Conservation (phyloP, 768 basidiomycete species). For the Tricholoma sp. region DNA sequence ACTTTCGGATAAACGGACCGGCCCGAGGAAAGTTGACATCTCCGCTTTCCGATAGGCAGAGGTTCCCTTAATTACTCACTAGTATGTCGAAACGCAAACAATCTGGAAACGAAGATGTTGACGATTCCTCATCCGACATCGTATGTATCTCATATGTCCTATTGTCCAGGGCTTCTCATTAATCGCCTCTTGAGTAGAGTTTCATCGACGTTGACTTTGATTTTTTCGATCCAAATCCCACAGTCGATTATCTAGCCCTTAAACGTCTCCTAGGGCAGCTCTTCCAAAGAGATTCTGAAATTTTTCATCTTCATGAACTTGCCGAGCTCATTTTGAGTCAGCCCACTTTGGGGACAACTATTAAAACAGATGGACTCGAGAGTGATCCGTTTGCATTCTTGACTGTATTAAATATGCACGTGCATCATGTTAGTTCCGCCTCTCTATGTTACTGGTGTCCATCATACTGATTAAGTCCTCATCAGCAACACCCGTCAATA, state of each 20-base stretch:
- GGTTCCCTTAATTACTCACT: not conserved
- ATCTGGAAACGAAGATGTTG: conserved; percentile 30
- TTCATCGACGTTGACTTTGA: conserved; percentile 89
- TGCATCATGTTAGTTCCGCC: conserved; percentile 46
- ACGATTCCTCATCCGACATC: conserved; percentile 32
- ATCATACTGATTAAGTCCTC: not conserved
- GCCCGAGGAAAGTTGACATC: not conserved
- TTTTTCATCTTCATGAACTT: conserved; percentile 66
- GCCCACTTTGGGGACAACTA: conserved; percentile 75
- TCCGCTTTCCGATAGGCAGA: not conserved
- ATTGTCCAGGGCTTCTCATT: conserved; percentile 5
- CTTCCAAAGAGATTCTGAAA: conserved; percentile 69
- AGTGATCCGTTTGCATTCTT: conserved; percentile 89
- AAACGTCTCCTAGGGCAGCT: conserved; percentile 69
- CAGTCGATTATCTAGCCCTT: conserved; percentile 81
- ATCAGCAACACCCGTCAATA: conserved; percentile 67
- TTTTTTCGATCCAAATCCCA: conserved; percentile 84
- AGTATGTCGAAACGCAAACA: conserved; percentile 55
- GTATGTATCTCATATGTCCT: conserved; percentile 12
- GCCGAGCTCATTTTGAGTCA: conserved; percentile 76
- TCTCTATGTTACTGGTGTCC: conserved; percentile 4
- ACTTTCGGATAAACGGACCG: not conserved
- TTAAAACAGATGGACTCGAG: conserved; percentile 86
- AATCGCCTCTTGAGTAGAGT: conserved; percentile 35
- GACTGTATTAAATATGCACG: conserved; percentile 74